Base-by-base conservation (phyloP, 2,329 filamentous ascomycete genomes). In the Neopestalotiopsis clavispora region DNA sequence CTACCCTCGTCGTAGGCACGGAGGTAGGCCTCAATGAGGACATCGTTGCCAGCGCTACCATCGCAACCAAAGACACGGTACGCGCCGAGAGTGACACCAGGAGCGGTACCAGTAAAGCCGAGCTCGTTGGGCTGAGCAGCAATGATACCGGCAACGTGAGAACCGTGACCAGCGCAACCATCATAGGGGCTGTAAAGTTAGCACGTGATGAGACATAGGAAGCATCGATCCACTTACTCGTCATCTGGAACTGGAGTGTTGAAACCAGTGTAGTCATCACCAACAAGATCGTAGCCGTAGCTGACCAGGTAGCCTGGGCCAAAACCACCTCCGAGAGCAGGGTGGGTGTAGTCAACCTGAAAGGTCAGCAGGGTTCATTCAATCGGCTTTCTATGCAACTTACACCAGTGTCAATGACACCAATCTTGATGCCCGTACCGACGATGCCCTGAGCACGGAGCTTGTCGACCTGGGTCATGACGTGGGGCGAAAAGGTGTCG, bases 301-400 rank as follows among this genome's bases (percentile, higher is more conserved):
- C 83, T 81, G 20, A 92, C 86, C 56, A 90, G 80, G 72, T 85
- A 91, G 13, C 84, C 87, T 1, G 81, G 74, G 1, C 90, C 90
- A 74, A 91, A 91, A 74, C 89, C 89, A 61, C 88, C 89, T 45
- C 90, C 90, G 0, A 92, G 84, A 34, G 88, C 87, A 1, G 89
- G 87, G 73, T 92, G 89, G 0, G 80, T 84, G 74, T 91, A 91
- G 75, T 92, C 90, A 62, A 90, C 80, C 84, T 86, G 58, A 10
- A 34, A 65, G 28, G 49, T 58, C 45, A 66, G 52, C 45, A 32
- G 40, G 23, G 17, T 7, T 38, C 4, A 10, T 2, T 28, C 71
- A 76, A 63, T 76, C 74, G 65, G 38, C 28, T 14, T 30, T 12
- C 20, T 3, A 14, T 0, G 66, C 30, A 38, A 81, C 84, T 78